Evolutionary conservation across 1,284 basidiomycete species (phyloP).

Genomic region (Phellinidium pouzarii): DNA sequence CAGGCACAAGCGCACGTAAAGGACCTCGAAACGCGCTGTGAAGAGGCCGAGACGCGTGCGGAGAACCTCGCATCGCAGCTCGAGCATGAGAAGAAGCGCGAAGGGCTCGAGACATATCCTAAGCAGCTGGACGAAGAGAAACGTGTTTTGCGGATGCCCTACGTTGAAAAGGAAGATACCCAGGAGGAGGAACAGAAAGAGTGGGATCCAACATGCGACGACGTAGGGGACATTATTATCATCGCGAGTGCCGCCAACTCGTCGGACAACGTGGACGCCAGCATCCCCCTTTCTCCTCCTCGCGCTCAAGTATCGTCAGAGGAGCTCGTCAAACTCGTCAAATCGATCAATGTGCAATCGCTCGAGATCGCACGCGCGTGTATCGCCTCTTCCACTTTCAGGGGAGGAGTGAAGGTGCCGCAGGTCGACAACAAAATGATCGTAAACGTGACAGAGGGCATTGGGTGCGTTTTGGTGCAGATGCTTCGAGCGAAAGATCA

Average conservation of each 20-base stretch:
- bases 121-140: neutral
- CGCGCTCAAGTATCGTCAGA: conserved; percentile 1
- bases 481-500: conserved; percentile 11
- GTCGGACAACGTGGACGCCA: conserved; percentile 5
- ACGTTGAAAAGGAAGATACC: neutral
- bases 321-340: conserved; percentile 6
- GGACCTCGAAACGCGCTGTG: neutral
- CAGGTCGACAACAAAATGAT: conserved; percentile 14
- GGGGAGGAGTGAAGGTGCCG: conserved; percentile 5
- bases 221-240: conserved; percentile 1
- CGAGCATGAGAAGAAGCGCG: neutral
- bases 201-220: neutral
- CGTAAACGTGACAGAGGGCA: conserved; percentile 11
- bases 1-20: conserved; percentile 6
- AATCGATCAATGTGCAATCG: conserved; percentile 5
- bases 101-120: neutral
- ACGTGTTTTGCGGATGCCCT: neutral
- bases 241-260: conserved; percentile 3
- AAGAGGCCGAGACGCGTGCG: conserved; percentile 1
- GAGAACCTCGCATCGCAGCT: conserved; percentile 7
- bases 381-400: conserved; percentile 10
- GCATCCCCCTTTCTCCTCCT: neutral
- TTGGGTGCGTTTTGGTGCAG: conserved; percentile 14
- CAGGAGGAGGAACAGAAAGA: neutral
- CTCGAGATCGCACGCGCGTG: conserved; percentile 13